phyloP scores from a whole-genome alignment of 2,329 filamentous ascomycete species.

The Remersonia thermophila region DNA sequence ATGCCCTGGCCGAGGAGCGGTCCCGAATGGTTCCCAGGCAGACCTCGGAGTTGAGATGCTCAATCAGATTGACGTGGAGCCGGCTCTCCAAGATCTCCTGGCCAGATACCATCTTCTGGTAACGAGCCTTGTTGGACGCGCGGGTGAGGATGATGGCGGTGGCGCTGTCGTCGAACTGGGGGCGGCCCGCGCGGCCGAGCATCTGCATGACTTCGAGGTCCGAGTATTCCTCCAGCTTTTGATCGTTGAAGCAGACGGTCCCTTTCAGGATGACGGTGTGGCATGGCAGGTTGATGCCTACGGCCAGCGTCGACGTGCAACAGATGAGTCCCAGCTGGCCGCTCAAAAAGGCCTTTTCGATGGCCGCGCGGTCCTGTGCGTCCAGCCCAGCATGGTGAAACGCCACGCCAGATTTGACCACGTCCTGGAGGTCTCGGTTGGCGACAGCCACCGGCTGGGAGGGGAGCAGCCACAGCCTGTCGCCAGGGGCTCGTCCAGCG shows the following conservation, averaged over 20 bases:
- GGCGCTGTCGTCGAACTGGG: constrained; percentile 69
- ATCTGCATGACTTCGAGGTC: constrained; percentile 86
- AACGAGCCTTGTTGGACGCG: constrained; percentile 48
- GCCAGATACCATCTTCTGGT: constrained; percentile 63
- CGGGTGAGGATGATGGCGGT: constrained; percentile 70
- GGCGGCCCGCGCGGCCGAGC: constrained; percentile 71
- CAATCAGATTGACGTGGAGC: constrained; percentile 66
- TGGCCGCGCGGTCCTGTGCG: constrained; percentile 45
- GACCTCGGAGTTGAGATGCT: constrained; percentile 77
- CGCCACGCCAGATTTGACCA: constrained; percentile 48
- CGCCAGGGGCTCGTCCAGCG: constrained; percentile 34
- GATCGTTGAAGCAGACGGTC: constrained; percentile 53
- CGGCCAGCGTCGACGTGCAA: constrained; percentile 73
- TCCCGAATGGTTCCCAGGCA: constrained; percentile 60
- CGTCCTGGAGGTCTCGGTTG: constrained; percentile 46
- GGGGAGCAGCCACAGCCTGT: constrained; percentile 53
- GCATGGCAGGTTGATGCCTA: constrained; percentile 74
- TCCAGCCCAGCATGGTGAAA: constrained; percentile 75
- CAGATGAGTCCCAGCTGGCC: constrained; percentile 72
- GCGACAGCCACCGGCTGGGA: constrained; percentile 35
- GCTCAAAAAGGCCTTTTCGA: constrained; percentile 57
- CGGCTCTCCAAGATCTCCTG: constrained; percentile 64
- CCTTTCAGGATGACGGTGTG: constrained; percentile 77
- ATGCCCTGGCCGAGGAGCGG: constrained; percentile 52
- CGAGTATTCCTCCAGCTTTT: constrained; percentile 54